phyloP scores from a whole-genome alignment of 768 basidiomycete species.

The Lanmaoa pseudosensibilis region DNA sequence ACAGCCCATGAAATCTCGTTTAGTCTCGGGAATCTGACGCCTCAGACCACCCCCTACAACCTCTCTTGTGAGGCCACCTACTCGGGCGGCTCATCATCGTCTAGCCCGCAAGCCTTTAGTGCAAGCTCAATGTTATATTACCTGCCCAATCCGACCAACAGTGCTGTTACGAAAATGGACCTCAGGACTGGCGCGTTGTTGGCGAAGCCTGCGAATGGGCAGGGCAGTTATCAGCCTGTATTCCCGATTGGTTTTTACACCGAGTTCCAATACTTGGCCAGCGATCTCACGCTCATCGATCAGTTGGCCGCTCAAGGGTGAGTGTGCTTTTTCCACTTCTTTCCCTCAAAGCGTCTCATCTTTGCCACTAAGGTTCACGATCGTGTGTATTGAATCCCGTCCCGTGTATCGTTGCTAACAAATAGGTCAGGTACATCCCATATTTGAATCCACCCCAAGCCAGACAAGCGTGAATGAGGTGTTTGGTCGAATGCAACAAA shows the following conservation, averaged over 20 bases:
- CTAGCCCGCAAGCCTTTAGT: conserved; percentile 40
- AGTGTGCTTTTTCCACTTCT: conserved; percentile 2
- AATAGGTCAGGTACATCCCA: conserved; percentile 55
- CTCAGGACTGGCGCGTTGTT: conserved; percentile 55
- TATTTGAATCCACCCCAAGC: conserved; percentile 62
- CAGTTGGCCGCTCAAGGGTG: conserved; percentile 33
- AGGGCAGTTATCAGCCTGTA: conserved; percentile 49
- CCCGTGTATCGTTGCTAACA: conserved; percentile 5
- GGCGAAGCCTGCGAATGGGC: conserved; percentile 49
- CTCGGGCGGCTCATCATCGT: conserved; percentile 33
- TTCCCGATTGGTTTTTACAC: conserved; percentile 47
- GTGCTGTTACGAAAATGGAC: conserved; percentile 60
- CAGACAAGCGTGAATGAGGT: conserved; percentile 44
- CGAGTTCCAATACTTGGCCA: conserved; percentile 36
- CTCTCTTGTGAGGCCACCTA: conserved; percentile 30
- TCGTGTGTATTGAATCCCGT: conserved; percentile 29
- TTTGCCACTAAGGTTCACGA: conserved; percentile 8
- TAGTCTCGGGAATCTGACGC: conserved; percentile 43
- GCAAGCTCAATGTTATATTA: conserved; percentile 46
- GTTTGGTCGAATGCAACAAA: conserved; percentile 67
- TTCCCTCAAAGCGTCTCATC: not conserved
- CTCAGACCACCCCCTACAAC: conserved; percentile 36
- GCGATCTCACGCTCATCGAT: conserved; percentile 27
- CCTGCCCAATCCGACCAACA: conserved; percentile 46
- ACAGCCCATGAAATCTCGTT: conserved; percentile 50